These are phyloP conservation scores for Eucalyptus camaldulensis DNA, from an alignment of 345 rosid species.

Conservation along the genomic window DNA sequence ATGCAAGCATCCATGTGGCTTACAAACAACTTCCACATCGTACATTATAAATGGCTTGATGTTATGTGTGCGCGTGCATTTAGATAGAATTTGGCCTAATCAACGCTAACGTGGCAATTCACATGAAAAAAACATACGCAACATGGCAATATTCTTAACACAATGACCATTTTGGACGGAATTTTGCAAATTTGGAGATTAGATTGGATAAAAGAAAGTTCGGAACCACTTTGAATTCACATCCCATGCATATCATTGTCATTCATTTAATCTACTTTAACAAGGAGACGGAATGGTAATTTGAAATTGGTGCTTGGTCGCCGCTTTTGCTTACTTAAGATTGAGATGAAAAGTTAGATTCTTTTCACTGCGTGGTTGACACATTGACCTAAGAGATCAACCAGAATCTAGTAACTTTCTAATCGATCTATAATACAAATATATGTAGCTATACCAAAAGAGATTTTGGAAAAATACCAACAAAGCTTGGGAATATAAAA, in stretches of 20 bases:
- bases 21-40: rapidly evolving
- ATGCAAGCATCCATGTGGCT: neutral
- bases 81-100: neutral
- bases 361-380: neutral
- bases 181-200: neutral
- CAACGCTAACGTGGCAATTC: neutral
- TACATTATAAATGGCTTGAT: no score
- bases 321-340: neutral
- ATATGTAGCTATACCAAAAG: neutral
- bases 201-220: no score
- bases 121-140: no score
- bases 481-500: neutral
- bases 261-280: no score
- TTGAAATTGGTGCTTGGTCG: neutral
- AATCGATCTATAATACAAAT: neutral
- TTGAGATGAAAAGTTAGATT: neutral
- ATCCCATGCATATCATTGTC: neutral
- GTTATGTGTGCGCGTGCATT: no score
- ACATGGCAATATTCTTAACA: neutral
- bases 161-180: neutral
- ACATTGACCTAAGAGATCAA: neutral
- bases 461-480: neutral
- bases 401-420: neutral
- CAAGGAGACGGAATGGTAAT: neutral
- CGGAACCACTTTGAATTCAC: neutral